Base-by-base conservation (phyloP, 2,329 filamentous ascomycete species). In the Talaromyces sp. region DNA sequence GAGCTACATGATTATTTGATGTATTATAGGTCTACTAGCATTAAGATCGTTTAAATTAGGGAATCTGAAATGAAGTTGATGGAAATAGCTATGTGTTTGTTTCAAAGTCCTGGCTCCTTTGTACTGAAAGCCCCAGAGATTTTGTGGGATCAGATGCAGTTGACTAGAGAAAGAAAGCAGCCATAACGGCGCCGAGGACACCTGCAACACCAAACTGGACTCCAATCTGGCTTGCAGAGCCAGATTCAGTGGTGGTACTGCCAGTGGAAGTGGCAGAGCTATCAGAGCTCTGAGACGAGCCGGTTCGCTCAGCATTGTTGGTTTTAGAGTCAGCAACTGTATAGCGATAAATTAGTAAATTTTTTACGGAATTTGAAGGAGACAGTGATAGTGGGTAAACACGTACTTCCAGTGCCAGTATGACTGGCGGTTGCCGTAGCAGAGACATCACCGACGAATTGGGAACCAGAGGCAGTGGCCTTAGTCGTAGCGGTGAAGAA, bases 401-500 rank as follows among this genome's bases (percentile, higher is more conserved):
- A 60, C 64, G 10, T 62, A 66, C 64, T 62, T 35, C 64, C 59
- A 19, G 27, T 63, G 11, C 41, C 27, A 31, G 50, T 25, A 43
- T 22, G 41, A 22, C 25, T 45, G 22, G 59, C 45, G 35, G 52
- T 22, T 4, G 60, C 49, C n/a, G 60, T 66, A 31, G 59, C 64
- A 35, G 63, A 27, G 9, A 56, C 63, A 2, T 31, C 57, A 27
- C 43, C 57, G 31, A 58, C 57, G 25, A 59, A 59, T 39, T 59
- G 22, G 37, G 59, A 62, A 62, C 66, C 63, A 37, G 65, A 65
- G 66, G 57, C 66, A 61, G 70, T 68, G 33, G 68, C 68, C 52
- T 56, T 56, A 1, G 52, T 22, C 11, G 17, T 68, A 33, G 68
- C 69, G 11, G 74, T 78, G 71, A 83, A 79, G 78, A 82, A 85